These are phyloP conservation scores for Psilocybe cyanescens DNA, from an alignment of 768 basidiomycete species.

Conservation along the genomic window DNA sequence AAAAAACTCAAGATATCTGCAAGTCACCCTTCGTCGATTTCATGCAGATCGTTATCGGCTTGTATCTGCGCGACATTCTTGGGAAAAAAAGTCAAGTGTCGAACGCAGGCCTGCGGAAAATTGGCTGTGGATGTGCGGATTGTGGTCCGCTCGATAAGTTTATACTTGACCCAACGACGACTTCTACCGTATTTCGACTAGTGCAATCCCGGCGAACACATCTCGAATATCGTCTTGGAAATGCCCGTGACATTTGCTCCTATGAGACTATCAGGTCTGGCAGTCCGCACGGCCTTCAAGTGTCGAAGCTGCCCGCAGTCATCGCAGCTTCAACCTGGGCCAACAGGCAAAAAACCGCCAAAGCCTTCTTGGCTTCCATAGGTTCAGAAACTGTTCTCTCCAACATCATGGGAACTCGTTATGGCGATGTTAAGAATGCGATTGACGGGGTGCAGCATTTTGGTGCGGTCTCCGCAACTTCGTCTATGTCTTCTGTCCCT, in stretches of 20 bases:
- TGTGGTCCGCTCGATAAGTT: constrained; percentile 32
- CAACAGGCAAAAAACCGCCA: constrained; percentile 25
- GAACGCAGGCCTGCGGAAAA: constrained; percentile 25
- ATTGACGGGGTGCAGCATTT: constrained; percentile 27
- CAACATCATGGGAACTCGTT: constrained; percentile 34
- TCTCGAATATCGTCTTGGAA: constrained; percentile 22
- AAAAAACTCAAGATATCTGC: constrained; percentile 18
- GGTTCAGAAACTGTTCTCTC: constrained; percentile 26
- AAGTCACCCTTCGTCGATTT: constrained; percentile 32
- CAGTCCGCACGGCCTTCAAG: constrained; percentile 29
- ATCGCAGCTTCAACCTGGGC: constrained; percentile 25
- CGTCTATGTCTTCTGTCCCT: too few relatives aligned
- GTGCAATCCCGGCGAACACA: constrained; percentile 25
- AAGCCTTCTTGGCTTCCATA: constrained; percentile 28
- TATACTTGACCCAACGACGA: constrained; percentile 20
- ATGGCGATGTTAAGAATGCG: constrained; percentile 32
- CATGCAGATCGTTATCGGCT: constrained; percentile 29
- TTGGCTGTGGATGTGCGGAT: constrained; percentile 36
- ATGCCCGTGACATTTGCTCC: constrained; percentile 27
- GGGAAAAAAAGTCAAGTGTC: constrained; percentile 21
- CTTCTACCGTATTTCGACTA: constrained; percentile 21
- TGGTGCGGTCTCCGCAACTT: not conserved
- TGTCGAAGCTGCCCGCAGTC: constrained; percentile 30
- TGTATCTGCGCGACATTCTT: constrained; percentile 32
- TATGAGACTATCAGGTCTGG: constrained; percentile 26